phyloP scores from a whole-genome alignment of 768 basidiomycete species.

The Boletus sp. region DNA sequence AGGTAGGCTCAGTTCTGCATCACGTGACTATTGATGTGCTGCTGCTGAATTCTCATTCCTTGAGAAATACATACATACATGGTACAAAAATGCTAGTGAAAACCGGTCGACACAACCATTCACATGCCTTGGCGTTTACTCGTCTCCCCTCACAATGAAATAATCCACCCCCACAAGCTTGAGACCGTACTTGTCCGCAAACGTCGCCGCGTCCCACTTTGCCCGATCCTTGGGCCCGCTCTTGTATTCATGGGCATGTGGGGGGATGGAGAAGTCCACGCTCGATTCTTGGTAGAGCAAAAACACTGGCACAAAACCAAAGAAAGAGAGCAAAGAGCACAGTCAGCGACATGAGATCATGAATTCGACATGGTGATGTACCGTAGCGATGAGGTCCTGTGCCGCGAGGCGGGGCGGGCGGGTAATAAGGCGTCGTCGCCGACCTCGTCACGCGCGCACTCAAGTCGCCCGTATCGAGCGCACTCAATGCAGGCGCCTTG shows the following conservation, averaged over 20 bases:
- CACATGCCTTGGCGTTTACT: background rate
- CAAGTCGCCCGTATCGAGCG: slow-evolving; percentile 33
- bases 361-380: slow-evolving; percentile 21
- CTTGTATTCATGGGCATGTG: slow-evolving; percentile 45
- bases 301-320: slow-evolving; percentile 39
- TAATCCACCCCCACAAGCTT: slow-evolving; percentile 61
- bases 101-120: background rate
- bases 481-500: slow-evolving; percentile 33
- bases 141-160: slow-evolving; percentile 40
- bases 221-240: slow-evolving; percentile 44
- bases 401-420: slow-evolving; percentile 54
- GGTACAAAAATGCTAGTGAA: background rate
- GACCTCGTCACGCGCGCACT: slow-evolving; percentile 42
- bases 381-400: slow-evolving; percentile 60
- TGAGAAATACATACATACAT: background rate
- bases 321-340: background rate
- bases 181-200: slow-evolving; percentile 50
- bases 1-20: background rate
- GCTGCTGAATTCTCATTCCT: background rate
- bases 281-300: slow-evolving; percentile 61
- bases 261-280: slow-evolving; percentile 39
- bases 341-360: background rate
- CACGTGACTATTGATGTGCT: too few relatives aligned
- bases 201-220: slow-evolving; percentile 54
- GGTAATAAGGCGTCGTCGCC: slow-evolving; percentile 53